Evolutionary conservation across 2,329 filamentous ascomycete genomes (phyloP).

Genomic region (Diplodia intermedia): DNA sequence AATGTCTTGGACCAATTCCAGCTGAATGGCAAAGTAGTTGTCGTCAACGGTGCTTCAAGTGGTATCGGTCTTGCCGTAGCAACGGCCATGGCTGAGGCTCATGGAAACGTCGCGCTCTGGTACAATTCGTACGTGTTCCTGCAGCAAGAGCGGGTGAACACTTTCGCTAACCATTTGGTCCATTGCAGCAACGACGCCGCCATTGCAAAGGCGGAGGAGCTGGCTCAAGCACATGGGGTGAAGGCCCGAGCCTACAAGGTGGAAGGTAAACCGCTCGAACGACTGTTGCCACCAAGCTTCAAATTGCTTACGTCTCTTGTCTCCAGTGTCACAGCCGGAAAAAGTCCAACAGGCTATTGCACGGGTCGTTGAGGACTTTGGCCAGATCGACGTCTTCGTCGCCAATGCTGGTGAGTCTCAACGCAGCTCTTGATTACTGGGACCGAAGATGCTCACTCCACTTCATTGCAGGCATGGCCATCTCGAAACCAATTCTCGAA

Average conservation of each 20-base stretch:
- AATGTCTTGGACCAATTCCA: conserved; percentile 48
- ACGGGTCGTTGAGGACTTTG: conserved; percentile 50
- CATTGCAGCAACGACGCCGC: conserved; percentile 39
- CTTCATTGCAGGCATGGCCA: conserved; percentile 51
- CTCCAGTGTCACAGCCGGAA: conserved; percentile 36
- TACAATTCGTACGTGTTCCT: conserved; percentile 41
- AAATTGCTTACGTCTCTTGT: not conserved
- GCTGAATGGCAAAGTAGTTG: conserved; percentile 51
- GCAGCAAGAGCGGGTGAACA: no score
- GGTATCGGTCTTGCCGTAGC: conserved; percentile 40
- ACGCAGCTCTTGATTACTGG: conserved; percentile 14
- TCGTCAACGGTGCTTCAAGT: conserved; percentile 56
- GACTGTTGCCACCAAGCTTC: not conserved
- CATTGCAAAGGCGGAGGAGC: conserved; percentile 51
- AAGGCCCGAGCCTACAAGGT: conserved; percentile 68
- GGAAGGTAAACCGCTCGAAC: conserved; percentile 50
- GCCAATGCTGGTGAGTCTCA: conserved; percentile 52
- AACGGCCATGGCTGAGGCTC: conserved; percentile 49
- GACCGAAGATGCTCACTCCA: not conserved
- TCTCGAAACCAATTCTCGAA: conserved; percentile 63
- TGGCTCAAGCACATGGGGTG: conserved; percentile 61
- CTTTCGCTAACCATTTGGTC: no score
- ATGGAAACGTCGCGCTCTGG: conserved; percentile 56
- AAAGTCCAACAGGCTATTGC: conserved; percentile 46
- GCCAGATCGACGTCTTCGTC: conserved; percentile 55